Base-by-base conservation (phyloP, 2,329 filamentous ascomycete species). In the Colletotrichum phormii region DNA sequence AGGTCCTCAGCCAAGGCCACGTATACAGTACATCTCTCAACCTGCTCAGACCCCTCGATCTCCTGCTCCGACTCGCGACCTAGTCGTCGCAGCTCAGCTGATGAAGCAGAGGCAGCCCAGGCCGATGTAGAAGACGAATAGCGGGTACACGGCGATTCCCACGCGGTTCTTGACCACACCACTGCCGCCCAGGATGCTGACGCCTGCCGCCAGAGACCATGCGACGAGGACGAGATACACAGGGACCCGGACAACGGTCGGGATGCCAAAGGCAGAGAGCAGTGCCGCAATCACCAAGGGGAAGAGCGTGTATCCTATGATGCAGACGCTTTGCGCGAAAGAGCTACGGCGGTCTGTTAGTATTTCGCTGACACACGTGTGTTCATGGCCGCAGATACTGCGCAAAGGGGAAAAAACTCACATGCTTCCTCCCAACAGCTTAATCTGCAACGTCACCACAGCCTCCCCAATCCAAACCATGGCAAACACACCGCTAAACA, bases 221-320 rank as follows among this genome's bases (percentile, higher is more conserved):
- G 90, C 91, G 49, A 98, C 91, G 31, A 99, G 89, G 37, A 97
- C 88, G 63, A 97, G 87, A 82, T 99, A 98, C 65, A 99, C 91
- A 1, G 97, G 97, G 80, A 98, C 94, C 69, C 97, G 89, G 6
- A 93, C 90, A 75, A 98, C 93, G 77, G 91, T 93, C 54, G 92
- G 93, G 8, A 98, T 88, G 63, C 90, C 88, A 37, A 99, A 80
- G 0, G 96, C 96, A 68, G 95, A 98, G 75, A 99, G 90, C 64
- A 98, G 86, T 1, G 96, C 92, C 8, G 97, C 97, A 77, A 99
- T 94, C 77, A 98, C 97, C 65, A 99, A 90, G 2, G 97, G 97
- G 85, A 99, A 99, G 68, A 99, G 90, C 1, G 97, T 99, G 84
- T 99, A 99, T 58, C 97, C 97, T 81, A 99, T 99, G 78, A 99